phyloP scores from a whole-genome alignment of 768 basidiomycete species.

The Mycena metata region DNA sequence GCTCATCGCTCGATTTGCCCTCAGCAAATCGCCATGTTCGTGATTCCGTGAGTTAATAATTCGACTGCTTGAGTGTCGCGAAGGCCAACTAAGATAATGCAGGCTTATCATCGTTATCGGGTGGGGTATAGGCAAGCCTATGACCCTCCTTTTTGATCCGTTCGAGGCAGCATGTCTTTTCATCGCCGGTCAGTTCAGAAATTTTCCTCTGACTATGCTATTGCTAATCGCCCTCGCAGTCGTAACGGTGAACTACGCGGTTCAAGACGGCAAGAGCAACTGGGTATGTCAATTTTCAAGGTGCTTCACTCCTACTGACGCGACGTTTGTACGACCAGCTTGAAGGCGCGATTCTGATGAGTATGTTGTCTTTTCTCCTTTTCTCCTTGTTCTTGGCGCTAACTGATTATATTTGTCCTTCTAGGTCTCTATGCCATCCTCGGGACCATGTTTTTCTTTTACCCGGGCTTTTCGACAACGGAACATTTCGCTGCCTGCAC shows the following conservation, averaged over 20 bases:
- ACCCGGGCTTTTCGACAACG: constrained; percentile 10
- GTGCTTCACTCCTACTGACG: neutral
- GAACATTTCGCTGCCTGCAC: constrained; percentile 21
- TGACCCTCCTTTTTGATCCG: constrained; percentile 76
- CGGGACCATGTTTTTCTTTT: constrained; percentile 61
- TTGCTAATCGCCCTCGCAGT: constrained; percentile 48
- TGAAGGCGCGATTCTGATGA: constrained; percentile 71
- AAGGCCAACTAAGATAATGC: constrained; percentile 16
- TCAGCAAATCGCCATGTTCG: constrained; percentile 73
- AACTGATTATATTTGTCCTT: neutral
- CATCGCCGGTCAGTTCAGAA: constrained; percentile 40
- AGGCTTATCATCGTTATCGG: constrained; percentile 69
- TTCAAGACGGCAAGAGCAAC: constrained; percentile 71
- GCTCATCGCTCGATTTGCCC: neutral
- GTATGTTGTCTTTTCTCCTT: constrained; percentile 54
- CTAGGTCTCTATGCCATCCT: constrained; percentile 65
- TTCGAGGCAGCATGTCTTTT: constrained; percentile 69
- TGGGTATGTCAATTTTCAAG: constrained; percentile 49
- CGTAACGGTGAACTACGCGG: constrained; percentile 74
- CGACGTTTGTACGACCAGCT: constrained; percentile 43
- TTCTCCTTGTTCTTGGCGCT: too few species aligned
- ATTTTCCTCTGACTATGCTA: neutral
- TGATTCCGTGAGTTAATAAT: constrained; percentile 66
- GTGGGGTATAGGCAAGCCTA: constrained; percentile 74
- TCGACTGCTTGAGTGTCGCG: neutral